Percentiles rank a stretch among this genome's conserved stretches.
Conservation (phyloP, 257 asterid species). For the Echites panduratus region DNA sequence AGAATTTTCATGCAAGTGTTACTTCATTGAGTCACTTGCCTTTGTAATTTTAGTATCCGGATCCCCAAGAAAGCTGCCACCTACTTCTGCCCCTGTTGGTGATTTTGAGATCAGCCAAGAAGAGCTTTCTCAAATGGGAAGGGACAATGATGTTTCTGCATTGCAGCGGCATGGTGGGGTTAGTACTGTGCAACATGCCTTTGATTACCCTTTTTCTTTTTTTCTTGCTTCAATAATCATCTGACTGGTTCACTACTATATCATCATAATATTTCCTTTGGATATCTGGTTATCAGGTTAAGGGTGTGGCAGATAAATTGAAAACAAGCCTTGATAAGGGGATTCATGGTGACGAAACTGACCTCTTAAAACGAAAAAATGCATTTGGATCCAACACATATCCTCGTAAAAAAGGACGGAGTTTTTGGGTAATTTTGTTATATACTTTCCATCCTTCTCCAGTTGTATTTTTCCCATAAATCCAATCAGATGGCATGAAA, state of each 20-base stretch:
- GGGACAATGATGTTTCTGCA: constrained; percentile 50
- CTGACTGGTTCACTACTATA: not conserved
- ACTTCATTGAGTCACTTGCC: not conserved
- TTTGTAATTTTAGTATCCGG: constrained; percentile 36
- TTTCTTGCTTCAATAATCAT: not conserved
- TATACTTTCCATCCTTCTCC: constrained; percentile 7
- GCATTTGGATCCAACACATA: constrained; percentile 91
- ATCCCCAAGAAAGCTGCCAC: constrained; percentile 36
- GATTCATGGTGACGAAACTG: constrained; percentile 64
- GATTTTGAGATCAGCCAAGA: constrained; percentile 72
- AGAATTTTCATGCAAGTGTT: not conserved
- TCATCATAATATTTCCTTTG: not conserved
- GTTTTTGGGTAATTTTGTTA: constrained; percentile 62
- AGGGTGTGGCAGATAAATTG: constrained; percentile 63
- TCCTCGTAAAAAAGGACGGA: constrained; percentile 88
- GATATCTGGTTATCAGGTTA: constrained; percentile 38
- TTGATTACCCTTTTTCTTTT: not conserved
- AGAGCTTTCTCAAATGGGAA: constrained; percentile 59
- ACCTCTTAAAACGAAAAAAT: constrained; percentile 49
- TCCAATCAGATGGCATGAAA: not conserved
- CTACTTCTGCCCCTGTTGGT: constrained; percentile 38
- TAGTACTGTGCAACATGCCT: constrained; percentile 32
- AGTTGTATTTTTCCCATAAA: not conserved
- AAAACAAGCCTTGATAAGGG: constrained; percentile 62
- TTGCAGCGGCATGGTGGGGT: constrained; percentile 83